Conservation (phyloP, 768 basidiomycete genomes). For the Termitomyces sp. region DNA sequence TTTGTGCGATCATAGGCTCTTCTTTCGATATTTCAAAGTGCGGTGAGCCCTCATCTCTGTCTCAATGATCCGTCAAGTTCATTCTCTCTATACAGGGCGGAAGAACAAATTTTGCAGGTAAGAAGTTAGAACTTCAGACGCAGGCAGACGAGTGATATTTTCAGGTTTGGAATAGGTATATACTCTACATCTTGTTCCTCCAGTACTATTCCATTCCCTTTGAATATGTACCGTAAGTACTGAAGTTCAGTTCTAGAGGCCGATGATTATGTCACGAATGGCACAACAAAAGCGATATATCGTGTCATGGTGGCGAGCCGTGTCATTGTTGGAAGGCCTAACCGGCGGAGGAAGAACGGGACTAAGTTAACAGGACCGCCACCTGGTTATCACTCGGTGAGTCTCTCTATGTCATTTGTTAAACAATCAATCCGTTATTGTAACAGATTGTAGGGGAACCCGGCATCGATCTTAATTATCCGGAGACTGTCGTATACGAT, state of each 20-base stretch:
- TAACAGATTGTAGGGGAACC: slow-evolving; percentile 58
- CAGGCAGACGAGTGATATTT: neutral
- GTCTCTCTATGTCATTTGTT: slow-evolving; percentile 8
- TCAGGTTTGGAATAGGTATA: slow-evolving; percentile 69
- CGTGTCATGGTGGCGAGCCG: slow-evolving; percentile 57
- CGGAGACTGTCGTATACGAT: slow-evolving; percentile 65
- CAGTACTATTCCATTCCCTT: slow-evolving; percentile 33
- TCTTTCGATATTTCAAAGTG: slow-evolving; percentile 63
- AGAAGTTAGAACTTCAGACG: neutral
- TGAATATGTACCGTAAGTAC: neutral
- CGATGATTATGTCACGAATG: slow-evolving; percentile 57
- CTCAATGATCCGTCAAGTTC: neutral
- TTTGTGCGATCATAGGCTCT: slow-evolving; percentile 56
- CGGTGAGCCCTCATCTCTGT: slow-evolving; percentile 31
- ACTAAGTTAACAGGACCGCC: slow-evolving; percentile 50
- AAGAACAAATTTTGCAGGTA: slow-evolving; percentile 57
- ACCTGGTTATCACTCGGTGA: slow-evolving; percentile 58
- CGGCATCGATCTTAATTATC: slow-evolving; percentile 65
- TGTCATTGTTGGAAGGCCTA: slow-evolving; percentile 62
- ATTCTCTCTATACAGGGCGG: slow-evolving; percentile 14
- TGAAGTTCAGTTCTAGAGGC: slow-evolving; percentile 43
- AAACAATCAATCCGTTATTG: neutral
- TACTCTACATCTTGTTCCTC: slow-evolving; percentile 68
- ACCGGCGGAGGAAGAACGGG: slow-evolving; percentile 48
- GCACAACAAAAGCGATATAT: slow-evolving; percentile 37